Evolutionary conservation across 177 flowering plant species (phyloP).

Genomic region (Vitis hybrid): DNA sequence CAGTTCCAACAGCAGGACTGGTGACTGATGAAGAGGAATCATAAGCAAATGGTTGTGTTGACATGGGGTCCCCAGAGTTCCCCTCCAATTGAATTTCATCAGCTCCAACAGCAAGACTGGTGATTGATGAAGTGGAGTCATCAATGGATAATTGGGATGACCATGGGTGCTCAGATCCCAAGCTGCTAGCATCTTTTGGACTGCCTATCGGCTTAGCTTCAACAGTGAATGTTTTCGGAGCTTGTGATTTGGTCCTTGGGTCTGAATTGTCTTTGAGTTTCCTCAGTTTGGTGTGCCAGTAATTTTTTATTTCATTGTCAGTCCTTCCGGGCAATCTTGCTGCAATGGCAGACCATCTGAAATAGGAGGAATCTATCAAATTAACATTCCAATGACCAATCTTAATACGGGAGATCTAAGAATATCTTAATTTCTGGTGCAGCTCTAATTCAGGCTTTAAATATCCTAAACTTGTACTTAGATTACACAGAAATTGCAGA

Average conservation of each 20-base stretch:
- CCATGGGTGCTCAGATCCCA: no score
- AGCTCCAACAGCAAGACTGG: neutral
- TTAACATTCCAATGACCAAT: neutral
- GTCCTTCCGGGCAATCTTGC: constrained; percentile 30
- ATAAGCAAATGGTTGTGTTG: no score
- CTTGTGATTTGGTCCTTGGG: neutral
- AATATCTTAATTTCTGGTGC: neutral
- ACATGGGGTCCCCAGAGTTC: neutral
- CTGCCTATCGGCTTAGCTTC: neutral
- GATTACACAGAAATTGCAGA: no score
- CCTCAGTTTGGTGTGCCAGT: constrained; percentile 29
- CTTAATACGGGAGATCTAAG: neutral
- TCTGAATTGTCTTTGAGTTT: neutral
- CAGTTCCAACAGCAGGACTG: neutral
- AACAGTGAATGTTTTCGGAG: neutral
- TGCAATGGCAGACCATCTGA: constrained; percentile 41
- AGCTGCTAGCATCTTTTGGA: neutral
- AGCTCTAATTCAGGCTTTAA: neutral
- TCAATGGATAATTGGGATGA: no score
- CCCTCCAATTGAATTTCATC: neutral
- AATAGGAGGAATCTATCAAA: neutral
- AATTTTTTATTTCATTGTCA: constrained; percentile 37
- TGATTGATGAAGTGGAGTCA: neutral
- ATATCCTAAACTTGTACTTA: no score
- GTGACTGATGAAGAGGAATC: no score